Evolutionary conservation across 148 eudicot genomes (phyloP).

Genomic region (Vaccinium darrowii): DNA sequence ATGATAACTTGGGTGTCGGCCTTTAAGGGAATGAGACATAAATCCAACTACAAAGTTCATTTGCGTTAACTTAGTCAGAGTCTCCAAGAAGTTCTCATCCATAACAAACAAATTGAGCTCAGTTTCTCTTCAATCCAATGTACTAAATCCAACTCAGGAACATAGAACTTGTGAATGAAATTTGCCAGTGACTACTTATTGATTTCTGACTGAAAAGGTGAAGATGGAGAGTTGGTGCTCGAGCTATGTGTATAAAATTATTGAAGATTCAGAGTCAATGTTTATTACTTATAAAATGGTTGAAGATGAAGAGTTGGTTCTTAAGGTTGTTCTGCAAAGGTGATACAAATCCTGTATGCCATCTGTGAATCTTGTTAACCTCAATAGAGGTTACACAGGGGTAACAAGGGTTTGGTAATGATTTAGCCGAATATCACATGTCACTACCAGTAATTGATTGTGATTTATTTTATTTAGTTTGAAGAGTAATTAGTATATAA

Average conservation of each 20-base stretch:
- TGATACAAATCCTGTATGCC: neutral
- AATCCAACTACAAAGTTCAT: neutral
- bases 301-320: no score
- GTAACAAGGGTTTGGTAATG: no score
- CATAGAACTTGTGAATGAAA: neutral
- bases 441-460: no score
- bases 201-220: neutral
- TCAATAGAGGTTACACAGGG: no score
- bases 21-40: neutral
- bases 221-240: neutral
- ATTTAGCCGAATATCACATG: no score
- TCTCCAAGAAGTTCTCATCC: neutral
- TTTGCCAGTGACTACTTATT: neutral
- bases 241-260: neutral
- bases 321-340: no score
- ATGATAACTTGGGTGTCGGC: neutral
- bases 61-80: neutral
- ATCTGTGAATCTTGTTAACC: neutral
- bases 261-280: neutral
- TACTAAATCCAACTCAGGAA: neutral
- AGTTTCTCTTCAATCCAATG: neutral
- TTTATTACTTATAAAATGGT: no score
- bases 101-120: neutral
- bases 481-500: neutral
- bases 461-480: neutral